A percentile compares a stretch with the other conserved stretches of the same genome.
These are phyloP conservation scores for Penicillium turbatum DNA, from an alignment of 495 filamentous ascomycete genomes.

Conservation along the genomic window DNA sequence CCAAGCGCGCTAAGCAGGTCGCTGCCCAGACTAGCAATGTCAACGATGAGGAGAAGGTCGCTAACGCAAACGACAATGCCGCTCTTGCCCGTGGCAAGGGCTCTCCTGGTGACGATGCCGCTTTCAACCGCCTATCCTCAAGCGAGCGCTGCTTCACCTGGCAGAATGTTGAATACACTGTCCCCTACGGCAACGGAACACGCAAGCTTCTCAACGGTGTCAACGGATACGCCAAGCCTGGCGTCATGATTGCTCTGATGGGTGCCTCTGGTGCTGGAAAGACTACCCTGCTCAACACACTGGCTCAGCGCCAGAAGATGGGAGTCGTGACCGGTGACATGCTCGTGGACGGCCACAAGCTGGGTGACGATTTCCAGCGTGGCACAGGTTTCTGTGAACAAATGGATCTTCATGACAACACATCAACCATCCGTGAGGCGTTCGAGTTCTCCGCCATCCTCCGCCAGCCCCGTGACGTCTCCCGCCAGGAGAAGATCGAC, in stretches of 20 bases:
- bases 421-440: slow-evolving; percentile 62
- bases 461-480: slow-evolving; percentile 50
- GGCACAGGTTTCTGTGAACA: slow-evolving; percentile 84
- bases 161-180: slow-evolving; percentile 66
- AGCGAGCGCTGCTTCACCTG: slow-evolving; percentile 73
- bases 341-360: slow-evolving; percentile 69
- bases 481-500: slow-evolving; percentile 52
- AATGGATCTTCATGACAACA: slow-evolving; percentile 74
- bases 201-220: slow-evolving; percentile 67
- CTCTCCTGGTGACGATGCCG: slow-evolving; percentile 35
- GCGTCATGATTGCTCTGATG: slow-evolving; percentile 75
- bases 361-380: slow-evolving; percentile 70
- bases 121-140: slow-evolving; percentile 52
- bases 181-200: slow-evolving; percentile 66
- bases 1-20: slow-evolving; percentile 52
- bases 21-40: slow-evolving; percentile 38
- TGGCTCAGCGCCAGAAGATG: slow-evolving; percentile 70
- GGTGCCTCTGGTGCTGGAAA: slow-evolving; percentile 84
- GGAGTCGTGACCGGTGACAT: slow-evolving; percentile 71
- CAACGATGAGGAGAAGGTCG: slow-evolving; percentile 46
- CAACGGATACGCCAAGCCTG: slow-evolving; percentile 75
- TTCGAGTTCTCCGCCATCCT: slow-evolving; percentile 64
- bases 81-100: slow-evolving; percentile 44
- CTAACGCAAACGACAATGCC: slow-evolving; percentile 30
- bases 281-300: slow-evolving; percentile 68